Evolutionary conservation across 495 filamentous ascomycete species (phyloP).

Genomic region (Aspergillus asperescens): DNA sequence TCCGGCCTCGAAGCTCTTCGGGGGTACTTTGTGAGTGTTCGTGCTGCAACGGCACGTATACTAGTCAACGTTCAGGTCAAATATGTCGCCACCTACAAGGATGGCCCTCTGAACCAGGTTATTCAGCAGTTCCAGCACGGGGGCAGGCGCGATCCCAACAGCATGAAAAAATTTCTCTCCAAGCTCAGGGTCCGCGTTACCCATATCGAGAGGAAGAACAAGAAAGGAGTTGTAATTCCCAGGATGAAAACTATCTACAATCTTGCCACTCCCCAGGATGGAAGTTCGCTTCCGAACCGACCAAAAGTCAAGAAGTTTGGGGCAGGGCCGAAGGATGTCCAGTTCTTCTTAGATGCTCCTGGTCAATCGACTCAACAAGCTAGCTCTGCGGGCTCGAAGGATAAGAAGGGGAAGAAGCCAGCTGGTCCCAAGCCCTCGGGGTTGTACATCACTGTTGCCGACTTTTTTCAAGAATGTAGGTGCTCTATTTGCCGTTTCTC

Average conservation of each 20-base stretch:
- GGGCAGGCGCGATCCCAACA: conserved; percentile 13
- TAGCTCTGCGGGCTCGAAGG: conserved; percentile 11
- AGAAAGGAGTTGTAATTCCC: conserved; percentile 27
- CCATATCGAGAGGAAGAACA: conserved; percentile 35
- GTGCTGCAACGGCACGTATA: conserved; percentile 57
- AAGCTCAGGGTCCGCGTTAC: conserved; percentile 38
- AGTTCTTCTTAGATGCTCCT: conserved; percentile 37
- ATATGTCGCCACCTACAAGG: conserved; percentile 38
- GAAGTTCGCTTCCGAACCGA: conserved; percentile 22
- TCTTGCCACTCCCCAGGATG: conserved; percentile 41
- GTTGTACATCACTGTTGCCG: conserved; percentile 44
- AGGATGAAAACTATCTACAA: conserved; percentile 43
- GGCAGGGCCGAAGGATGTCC: conserved; percentile 40
- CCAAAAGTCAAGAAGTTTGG: conserved; percentile 34
- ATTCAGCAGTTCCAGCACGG: conserved; percentile 20
- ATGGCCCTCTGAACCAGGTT: conserved; percentile 25
- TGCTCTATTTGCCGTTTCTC: background rate
- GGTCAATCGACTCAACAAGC: conserved; percentile 15
- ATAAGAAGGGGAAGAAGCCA: conserved; percentile 32
- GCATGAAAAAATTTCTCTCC: conserved; percentile 41
- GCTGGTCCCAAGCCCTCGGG: conserved; percentile 30
- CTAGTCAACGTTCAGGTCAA: conserved; percentile 56
- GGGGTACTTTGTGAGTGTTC: conserved; percentile 64
- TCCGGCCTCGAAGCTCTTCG: conserved; percentile 49
- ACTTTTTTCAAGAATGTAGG: conserved; percentile 49